phyloP scores from a whole-genome alignment of 2,329 filamentous ascomycete genomes.

The Aspergillus sp. region DNA sequence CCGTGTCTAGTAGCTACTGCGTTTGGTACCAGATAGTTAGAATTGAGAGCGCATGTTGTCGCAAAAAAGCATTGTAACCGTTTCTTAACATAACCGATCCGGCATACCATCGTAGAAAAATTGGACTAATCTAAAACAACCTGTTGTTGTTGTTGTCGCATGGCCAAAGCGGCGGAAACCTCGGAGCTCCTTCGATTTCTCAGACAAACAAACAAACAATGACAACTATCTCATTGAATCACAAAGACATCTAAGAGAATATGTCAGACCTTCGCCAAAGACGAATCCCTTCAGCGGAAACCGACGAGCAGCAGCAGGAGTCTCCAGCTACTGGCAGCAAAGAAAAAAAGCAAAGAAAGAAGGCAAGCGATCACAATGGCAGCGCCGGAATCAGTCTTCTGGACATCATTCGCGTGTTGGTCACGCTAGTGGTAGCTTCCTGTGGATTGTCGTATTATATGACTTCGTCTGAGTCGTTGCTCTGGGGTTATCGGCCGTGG shows the following conservation, averaged over 20 bases:
- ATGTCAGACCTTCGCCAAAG: conserved; percentile 27
- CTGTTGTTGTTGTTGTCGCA: neutral
- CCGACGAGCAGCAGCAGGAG: neutral
- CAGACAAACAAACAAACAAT: neutral
- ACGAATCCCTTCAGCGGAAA: conserved; percentile 8
- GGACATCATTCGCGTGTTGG: conserved; percentile 62
- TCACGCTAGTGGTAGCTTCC: conserved; percentile 58
- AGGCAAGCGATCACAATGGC: conserved; percentile 2
- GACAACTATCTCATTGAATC: neutral
- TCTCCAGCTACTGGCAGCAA: neutral
- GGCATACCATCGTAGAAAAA: no score
- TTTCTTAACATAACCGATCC: neutral
- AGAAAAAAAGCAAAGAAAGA: conserved; percentile 2
- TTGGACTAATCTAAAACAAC: neutral
- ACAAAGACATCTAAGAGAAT: neutral
- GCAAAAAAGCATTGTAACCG: neutral
- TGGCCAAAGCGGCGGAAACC: neutral
- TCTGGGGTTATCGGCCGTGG: conserved; percentile 61
- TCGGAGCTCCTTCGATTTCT: neutral
- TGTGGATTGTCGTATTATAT: conserved; percentile 67
- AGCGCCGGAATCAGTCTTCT: conserved; percentile 39
- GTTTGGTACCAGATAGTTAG: neutral
- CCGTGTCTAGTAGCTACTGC: neutral
- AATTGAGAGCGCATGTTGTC: neutral
- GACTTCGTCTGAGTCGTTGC: conserved; percentile 59